Base-by-base conservation (phyloP, 441 rosid genomes). In the Brassica hybrid region DNA sequence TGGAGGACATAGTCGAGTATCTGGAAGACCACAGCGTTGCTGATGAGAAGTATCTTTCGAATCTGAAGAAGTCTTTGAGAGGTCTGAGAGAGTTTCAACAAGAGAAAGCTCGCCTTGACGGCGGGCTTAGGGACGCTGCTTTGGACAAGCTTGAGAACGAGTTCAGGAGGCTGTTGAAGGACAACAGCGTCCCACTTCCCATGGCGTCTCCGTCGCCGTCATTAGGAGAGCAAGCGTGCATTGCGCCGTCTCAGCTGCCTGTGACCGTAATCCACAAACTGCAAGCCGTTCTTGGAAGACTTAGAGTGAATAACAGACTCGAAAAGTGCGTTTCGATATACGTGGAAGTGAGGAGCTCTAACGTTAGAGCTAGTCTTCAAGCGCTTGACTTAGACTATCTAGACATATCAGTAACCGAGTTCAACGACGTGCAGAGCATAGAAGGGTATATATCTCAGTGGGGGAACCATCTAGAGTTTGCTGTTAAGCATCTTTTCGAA, bases 391-490 rank as follows among this genome's bases (percentile, higher is more conserved):
- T 96, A 83, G 98, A 93, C 77, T 96, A 96, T 78, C 95, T 96
- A 12, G 98, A 96, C 77, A 92, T 93, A 70, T 90, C 99, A 0
- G 82, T 90, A 58, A 83, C 97, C 7, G 97, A 96, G 82, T 93
- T 88, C 83, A 92, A 89, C 45, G 88, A 89, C 64, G 95, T 92
- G 75, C 97, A 96, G 84, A 88, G 93, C 83, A 96, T 95, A 76
- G 98, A 96, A 77, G 88, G 85, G 7, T 89, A 92, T 71, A 90
- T 96, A 36, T 89, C 88, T 9, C 91, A 89, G 72, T 96, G 99
- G 99, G 97, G 97, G 25, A 89, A 79, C 70, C 98, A 96, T 89
- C 83, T 96, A 82, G 99, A 93, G 88, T 96, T 96, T 86, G 99
- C 99, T 0, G 98, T 96, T 65, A 96, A 96, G 84, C 97, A 93